Base-by-base conservation (phyloP, 2,329 filamentous ascomycete species). In the Nemania sp. region DNA sequence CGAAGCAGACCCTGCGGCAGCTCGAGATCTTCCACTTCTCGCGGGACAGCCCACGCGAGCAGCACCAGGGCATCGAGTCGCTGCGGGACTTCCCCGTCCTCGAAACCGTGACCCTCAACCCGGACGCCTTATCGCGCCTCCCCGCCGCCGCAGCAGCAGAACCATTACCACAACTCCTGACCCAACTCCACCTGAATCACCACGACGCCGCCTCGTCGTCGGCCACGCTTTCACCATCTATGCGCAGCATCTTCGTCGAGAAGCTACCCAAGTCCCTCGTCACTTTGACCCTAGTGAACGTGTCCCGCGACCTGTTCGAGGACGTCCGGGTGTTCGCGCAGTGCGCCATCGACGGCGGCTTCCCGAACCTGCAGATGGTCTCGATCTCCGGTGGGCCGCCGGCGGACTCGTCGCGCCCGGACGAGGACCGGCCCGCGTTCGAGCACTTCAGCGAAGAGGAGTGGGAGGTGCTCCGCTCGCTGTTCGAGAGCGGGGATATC, bases 21-120 rank as follows among this genome's bases (percentile, higher is more conserved):
- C 59, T 61, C 17, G 59, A 61, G 42, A 61, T 61, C 22, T 61
- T 57, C 44, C 56, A 59, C 14, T 59, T 54, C 39, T 40, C 56
- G 4, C n/a, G 30, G 31, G 52, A 56, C 20, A 49, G 33, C 6
- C 50, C 52, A 4, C 49, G 55, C 12, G 55, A 58, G 52, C 52
- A 56, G 34, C 58, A 61, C 15, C 56, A 61, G 36, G 52, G 59
- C 36, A 61, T 61, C 44, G 50, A 59, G 19, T 50, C 59, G 11
- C 56, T 61, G 26, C 56, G 56, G 22, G 56, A 54, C 30, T 59
- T 61, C 41, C 47, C 53, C 1, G 45, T 39, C 12, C 59, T 61
- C 34, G 50, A 59, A 41, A 24, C 33, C 15, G 51, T 61, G 6
- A 55, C 53, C 28, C 53, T 61, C 26, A 61, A 59, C 39, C 59